A percentile compares a stretch with the other conserved stretches of the same genome.
Conservation (phyloP, 2,329 filamentous ascomycete genomes). For the Trichoderma afroharzianum region DNA sequence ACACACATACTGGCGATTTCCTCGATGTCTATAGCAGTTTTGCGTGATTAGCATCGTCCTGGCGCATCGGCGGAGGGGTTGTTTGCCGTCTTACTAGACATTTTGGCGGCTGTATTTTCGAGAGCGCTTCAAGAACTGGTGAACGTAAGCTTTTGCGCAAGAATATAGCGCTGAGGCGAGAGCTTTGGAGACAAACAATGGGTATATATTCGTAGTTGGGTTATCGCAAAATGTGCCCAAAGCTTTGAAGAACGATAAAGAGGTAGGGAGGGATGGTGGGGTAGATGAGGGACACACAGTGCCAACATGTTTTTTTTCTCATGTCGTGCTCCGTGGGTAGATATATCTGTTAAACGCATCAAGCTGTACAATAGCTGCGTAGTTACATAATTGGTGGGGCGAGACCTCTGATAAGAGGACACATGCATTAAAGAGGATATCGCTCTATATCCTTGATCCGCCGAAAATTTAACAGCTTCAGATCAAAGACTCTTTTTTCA, state of each 20-base stretch:
- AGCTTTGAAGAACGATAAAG: constrained; percentile 22
- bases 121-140: background rate
- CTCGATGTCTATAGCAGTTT: constrained; percentile 38
- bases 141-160: background rate
- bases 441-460: constrained; percentile 3
- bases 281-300: constrained; percentile 30
- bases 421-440: constrained; percentile 14
- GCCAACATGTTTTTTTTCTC: constrained; percentile 27
- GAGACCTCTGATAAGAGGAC: constrained; percentile 22
- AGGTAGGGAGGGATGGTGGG: constrained; percentile 31
- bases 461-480: background rate
- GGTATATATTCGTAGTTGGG: constrained; percentile 21
- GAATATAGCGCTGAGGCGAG: background rate
- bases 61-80: constrained; percentile 16
- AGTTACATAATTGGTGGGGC: constrained; percentile 29
- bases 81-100: constrained; percentile 30
- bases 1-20: constrained; percentile 44
- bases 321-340: constrained; percentile 16
- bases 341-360: constrained; percentile 11
- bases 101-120: constrained; percentile 26
- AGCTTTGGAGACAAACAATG: background rate
- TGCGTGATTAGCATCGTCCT: constrained; percentile 22
- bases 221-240: constrained; percentile 35
- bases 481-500: background rate
- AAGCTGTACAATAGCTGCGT: constrained; percentile 17